Conservation (phyloP, 352 stramenopile genomes). For the Globisporangium emineosum region DNA sequence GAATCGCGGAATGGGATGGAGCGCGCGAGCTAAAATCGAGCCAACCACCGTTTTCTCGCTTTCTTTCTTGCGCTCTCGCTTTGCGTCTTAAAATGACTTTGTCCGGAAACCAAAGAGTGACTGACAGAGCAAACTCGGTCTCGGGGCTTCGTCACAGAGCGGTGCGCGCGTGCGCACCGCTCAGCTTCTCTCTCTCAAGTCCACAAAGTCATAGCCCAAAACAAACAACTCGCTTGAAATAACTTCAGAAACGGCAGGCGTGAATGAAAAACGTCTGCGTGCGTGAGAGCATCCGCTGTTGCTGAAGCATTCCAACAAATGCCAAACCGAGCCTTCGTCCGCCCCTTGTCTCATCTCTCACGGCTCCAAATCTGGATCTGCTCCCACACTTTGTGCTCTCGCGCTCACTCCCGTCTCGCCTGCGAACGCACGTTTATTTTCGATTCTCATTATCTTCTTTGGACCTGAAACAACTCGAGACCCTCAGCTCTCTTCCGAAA, state of each 20-base stretch:
- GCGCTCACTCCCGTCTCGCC: slow-evolving; percentile 4
- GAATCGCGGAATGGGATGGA: slow-evolving; percentile 2
- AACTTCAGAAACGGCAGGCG: slow-evolving; percentile 3
- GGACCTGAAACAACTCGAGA: background rate
- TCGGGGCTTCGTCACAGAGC: background rate
- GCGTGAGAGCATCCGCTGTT: background rate
- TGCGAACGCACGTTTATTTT: slow-evolving; percentile 2
- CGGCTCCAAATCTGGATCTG: background rate
- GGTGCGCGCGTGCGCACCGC: background rate
- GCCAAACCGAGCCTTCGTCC: background rate
- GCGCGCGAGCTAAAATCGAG: slow-evolving; percentile 5
- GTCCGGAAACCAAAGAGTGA: background rate
- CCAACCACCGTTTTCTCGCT: slow-evolving; percentile 4
- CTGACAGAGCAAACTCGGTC: background rate
- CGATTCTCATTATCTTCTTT: background rate
- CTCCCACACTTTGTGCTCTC: background rate
- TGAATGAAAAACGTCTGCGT: slow-evolving; percentile 10
- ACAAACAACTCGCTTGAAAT: slow-evolving; percentile 1
- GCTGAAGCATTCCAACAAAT: background rate
- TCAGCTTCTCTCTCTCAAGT: background rate
- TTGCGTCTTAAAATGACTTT: slow-evolving; percentile 2
- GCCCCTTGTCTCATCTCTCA: background rate
- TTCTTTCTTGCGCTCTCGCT: background rate
- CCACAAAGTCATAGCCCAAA: background rate
- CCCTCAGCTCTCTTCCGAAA: background rate